Conservation (phyloP, 495 filamentous ascomycete species). For the Penicillium parvum region DNA sequence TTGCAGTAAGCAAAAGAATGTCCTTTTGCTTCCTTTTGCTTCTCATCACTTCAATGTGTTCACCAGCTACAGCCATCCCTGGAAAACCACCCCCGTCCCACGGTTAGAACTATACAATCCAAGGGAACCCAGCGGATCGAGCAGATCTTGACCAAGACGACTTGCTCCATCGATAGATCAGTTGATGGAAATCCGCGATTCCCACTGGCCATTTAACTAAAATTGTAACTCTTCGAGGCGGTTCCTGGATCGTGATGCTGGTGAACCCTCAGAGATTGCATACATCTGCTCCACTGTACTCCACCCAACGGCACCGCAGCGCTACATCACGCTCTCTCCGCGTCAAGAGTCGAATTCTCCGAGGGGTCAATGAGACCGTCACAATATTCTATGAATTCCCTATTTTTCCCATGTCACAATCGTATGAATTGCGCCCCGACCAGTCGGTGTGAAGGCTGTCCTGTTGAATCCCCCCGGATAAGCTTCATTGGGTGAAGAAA, state of each 20-base stretch:
- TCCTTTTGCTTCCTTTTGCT: too few species aligned
- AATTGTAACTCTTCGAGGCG: background rate
- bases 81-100: conserved; percentile 3
- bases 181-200: conserved; percentile 2
- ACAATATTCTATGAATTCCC: too few species aligned
- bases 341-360: too few species aligned
- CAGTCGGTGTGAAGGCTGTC: conserved; percentile 11
- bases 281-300: background rate
- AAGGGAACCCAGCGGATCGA: conserved; percentile 4
- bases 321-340: background rate
- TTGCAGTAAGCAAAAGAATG: background rate
- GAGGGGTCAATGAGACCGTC: too few species aligned
- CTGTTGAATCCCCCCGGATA: background rate
- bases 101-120: conserved; percentile 6
- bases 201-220: background rate
- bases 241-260: background rate
- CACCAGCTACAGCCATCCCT: too few species aligned
- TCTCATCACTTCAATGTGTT: too few species aligned
- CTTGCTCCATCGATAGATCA: background rate
- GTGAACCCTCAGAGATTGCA: too few species aligned
- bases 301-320: conserved; percentile 8
- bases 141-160: conserved; percentile 3
- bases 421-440: background rate
- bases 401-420: background rate
- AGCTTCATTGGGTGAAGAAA: conserved; percentile 11